Evolutionary conservation across 768 basidiomycete genomes (phyloP), one percentile per base, ranked within the genome.

Genomic region (Asterophora parasitica): DNA sequence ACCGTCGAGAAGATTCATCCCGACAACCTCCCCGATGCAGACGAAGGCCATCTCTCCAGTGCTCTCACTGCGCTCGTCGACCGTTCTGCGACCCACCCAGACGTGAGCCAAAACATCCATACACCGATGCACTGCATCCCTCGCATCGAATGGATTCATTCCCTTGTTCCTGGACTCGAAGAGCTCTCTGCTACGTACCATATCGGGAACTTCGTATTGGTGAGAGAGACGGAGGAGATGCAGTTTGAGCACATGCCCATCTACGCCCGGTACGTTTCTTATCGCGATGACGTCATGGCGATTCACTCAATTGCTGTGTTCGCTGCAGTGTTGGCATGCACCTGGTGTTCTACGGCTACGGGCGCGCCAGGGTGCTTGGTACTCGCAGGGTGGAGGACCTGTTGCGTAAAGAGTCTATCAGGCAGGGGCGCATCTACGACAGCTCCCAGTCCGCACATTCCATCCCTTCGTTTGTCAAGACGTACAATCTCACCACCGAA

Each of bases 171-270:
- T 1, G 77, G 79, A 15, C 67, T 83, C 34, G 72, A 83, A 61
- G 69, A 70, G 46, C 63, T 82, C 17, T 81, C 79, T 3, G 55
- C 60, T 4, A 63, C 70, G 23, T 76, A 77, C 51, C 82, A 84
- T 46, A 65, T 77, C 42, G 82, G 82, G 3, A 84, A 84, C 57
- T 84, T 67, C 57, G 79, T 82, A 20, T 58, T 71, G 16, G 62
- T 77, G 26, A 68, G 81, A 32, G 72, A 66, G 6, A 68, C 71
- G 1, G 66, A 63, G 6, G 67, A 80, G 58, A 74, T 72, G 57
- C 70, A 82, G 50, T 88, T 86, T 49, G 86, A 88, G 67, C 73
- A 72, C 27, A 88, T 88, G 86, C 86, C 86, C 0, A 69, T 88
- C 36, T 87, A 81, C 56, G 75, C 78, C 2, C 70, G 81, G 62